Conservation (phyloP, 2,329 filamentous ascomycete genomes). For the Aspergillus unguis region DNA sequence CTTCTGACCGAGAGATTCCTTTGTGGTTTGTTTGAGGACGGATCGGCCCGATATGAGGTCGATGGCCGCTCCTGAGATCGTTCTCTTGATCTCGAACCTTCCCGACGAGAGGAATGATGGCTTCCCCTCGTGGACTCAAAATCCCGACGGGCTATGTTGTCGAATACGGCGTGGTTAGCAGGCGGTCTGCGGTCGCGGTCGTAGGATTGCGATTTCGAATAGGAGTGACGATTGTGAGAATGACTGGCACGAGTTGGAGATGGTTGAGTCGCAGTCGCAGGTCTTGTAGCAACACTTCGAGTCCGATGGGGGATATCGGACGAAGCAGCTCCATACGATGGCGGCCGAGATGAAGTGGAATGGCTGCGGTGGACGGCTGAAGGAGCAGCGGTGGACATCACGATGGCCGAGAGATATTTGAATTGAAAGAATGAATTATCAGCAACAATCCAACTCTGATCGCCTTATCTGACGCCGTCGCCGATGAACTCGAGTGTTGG, state of each 20-base stretch:
- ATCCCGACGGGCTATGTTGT: constrained; percentile 62
- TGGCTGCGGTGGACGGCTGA: constrained; percentile 50
- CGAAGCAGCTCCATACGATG: constrained; percentile 39
- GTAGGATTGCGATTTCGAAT: constrained; percentile 42
- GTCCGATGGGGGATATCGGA: constrained; percentile 46
- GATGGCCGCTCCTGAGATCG: constrained; percentile 44
- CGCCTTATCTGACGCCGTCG: constrained; percentile 11
- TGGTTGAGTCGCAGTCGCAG: constrained; percentile 37
- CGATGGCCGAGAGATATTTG: constrained; percentile 15
- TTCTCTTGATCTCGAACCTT: constrained; percentile 57
- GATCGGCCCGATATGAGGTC: constrained; percentile 53
- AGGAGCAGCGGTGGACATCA: constrained; percentile 47
- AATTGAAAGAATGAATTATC: constrained; percentile 4
- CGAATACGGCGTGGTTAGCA: constrained; percentile 48
- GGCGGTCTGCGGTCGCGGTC: constrained; percentile 42
- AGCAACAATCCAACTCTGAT: constrained; percentile 14
- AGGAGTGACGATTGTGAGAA: constrained; percentile 31
- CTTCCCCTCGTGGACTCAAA: constrained; percentile 69
- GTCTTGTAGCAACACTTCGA: constrained; percentile 44
- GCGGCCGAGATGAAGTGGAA: constrained; percentile 47
- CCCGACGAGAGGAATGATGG: constrained; percentile 58
- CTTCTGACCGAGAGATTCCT: constrained; percentile 40
- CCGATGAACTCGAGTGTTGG: constrained; percentile 12
- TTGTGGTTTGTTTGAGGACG: constrained; percentile 45
- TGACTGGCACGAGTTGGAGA: constrained; percentile 32